These are phyloP conservation scores for Dictyostelium capitatum DNA, from an alignment of 78 protist species.

Conservation along the genomic window DNA sequence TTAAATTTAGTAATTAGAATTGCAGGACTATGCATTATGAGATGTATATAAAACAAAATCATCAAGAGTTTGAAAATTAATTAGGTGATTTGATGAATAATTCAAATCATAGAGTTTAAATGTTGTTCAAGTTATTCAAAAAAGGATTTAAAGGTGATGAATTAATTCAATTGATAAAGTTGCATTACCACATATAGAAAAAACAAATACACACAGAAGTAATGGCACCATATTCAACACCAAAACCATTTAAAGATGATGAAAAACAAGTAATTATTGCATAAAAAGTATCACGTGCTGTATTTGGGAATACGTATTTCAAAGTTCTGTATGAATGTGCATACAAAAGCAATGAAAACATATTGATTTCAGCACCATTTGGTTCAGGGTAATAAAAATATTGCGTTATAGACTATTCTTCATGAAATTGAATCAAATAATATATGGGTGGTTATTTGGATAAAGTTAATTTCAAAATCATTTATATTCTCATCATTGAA, in stretches of 20 bases:
- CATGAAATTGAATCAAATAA: conserved; percentile 81
- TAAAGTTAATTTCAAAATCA: conserved; percentile 94
- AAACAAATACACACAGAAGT: conserved; percentile 9
- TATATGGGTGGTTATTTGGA: conserved; percentile 18
- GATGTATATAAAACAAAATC: too few relatives aligned
- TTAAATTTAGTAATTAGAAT: too few relatives aligned
- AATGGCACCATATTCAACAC: conserved; percentile 15
- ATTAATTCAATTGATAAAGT: too few relatives aligned
- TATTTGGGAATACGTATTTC: conserved; percentile 60
- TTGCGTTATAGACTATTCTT: conserved; percentile 88
- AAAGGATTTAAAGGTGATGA: too few relatives aligned
- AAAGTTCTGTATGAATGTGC: too few relatives aligned
- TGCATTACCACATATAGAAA: conserved; percentile 27
- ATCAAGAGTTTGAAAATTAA: too few relatives aligned
- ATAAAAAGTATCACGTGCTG: conserved; percentile 5
- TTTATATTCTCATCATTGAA: conserved; percentile 99
- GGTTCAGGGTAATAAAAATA: conserved; percentile 90
- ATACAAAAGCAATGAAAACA: too few relatives aligned
- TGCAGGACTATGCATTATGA: too few relatives aligned
- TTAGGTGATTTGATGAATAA: too few relatives aligned
- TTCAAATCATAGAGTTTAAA: too few relatives aligned
- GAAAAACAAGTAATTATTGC: conserved; percentile 18
- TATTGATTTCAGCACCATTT: too few relatives aligned
- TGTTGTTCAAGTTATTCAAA: too few relatives aligned
- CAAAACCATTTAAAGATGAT: conserved; percentile 60